These are phyloP conservation scores for Nannochloropsis gaditana DNA, from an alignment of 108 stramenopile genomes.

Conservation along the genomic window DNA sequence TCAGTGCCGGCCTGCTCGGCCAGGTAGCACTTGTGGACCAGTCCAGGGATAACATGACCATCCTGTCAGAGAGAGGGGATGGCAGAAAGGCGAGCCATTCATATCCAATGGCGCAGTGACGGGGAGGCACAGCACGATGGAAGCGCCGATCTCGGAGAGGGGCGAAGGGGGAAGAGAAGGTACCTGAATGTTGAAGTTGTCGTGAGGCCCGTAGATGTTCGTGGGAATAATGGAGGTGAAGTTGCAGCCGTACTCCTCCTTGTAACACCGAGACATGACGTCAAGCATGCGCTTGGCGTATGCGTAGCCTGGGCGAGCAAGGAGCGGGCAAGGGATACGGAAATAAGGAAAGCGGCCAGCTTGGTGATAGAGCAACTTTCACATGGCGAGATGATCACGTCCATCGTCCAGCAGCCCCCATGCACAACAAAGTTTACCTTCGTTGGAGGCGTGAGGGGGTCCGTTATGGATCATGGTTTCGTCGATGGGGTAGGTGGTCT, in stretches of 20 bases:
- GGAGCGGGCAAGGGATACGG: background rate
- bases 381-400: too few species aligned
- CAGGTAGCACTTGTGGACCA: slow-evolving; percentile 95
- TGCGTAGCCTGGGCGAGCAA: slow-evolving; percentile 66
- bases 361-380: too few species aligned
- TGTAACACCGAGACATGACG: slow-evolving; percentile 94
- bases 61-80: slow-evolving; percentile 29
- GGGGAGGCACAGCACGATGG: too few species aligned
- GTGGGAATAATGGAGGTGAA: slow-evolving; percentile 97
- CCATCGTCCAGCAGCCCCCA: too few species aligned
- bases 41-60: slow-evolving; percentile 97
- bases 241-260: slow-evolving; percentile 86
- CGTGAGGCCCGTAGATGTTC: slow-evolving; percentile 92
- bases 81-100: background rate
- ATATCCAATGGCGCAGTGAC: too few species aligned
- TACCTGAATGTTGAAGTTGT: slow-evolving; percentile 83
- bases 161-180: background rate
- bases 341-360: too few species aligned
- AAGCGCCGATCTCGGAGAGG: too few species aligned
- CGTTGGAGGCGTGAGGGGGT: slow-evolving; percentile 90
- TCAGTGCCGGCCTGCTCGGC: slow-evolving; percentile 81
- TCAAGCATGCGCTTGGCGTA: slow-evolving; percentile 98
- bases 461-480: slow-evolving; percentile 98
- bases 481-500: slow-evolving; percentile 98
- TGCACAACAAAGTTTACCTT: slow-evolving; percentile 35